Base-by-base conservation (phyloP, 2,329 filamentous ascomycete species). In the Penicillium sp. region DNA sequence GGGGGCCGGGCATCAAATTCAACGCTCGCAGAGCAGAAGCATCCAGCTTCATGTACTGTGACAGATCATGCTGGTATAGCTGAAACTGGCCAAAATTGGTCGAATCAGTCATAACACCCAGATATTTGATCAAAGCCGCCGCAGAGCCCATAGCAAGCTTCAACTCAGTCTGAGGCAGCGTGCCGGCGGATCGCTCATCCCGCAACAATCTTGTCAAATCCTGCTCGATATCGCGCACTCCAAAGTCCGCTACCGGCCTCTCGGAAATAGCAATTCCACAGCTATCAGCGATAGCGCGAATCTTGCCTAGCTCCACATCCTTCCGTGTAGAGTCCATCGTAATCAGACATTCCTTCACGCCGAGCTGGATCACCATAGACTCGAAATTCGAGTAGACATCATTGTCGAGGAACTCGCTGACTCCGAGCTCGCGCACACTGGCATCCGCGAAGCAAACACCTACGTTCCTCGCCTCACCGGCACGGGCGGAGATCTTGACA, bases 371-470 rank as follows among this genome's bases (percentile, higher is more conserved):
- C 50, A 99, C 84, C 18, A 99, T 82, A 3, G 92, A 92, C 76
- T 99, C 94, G 63, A 99, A 95, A 73, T 99, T 99, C 50, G 93
- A 97, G 77, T 95, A 99, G 9, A 97, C 81, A 70, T 99, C 94
- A 69, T 97, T 99, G 80, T 99, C 94, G n/a, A 96, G 84, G 63
- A 99, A 99, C 71, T 99, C 95, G 79, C 90, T 96, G 51, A 99
- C 92, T 8, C 94, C 94, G 2, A 99, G 82, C 77, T 99, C 94
- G 49, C 94, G 84, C 25, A 97, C 93, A 63, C 91, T 97, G 1
- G 95, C 94, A 79, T 99, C 94, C 7, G 94, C 95, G 70, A 99
- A 99, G 75, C 94, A 97, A 5, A 99, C 93, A 8, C 94, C 94
- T 0, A 99, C 89, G 61, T 84, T 90, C 44, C 94, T 84, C 6